phyloP scores from a whole-genome alignment of 305 asterid species.

The Fraxinus xanthoxyloides region DNA sequence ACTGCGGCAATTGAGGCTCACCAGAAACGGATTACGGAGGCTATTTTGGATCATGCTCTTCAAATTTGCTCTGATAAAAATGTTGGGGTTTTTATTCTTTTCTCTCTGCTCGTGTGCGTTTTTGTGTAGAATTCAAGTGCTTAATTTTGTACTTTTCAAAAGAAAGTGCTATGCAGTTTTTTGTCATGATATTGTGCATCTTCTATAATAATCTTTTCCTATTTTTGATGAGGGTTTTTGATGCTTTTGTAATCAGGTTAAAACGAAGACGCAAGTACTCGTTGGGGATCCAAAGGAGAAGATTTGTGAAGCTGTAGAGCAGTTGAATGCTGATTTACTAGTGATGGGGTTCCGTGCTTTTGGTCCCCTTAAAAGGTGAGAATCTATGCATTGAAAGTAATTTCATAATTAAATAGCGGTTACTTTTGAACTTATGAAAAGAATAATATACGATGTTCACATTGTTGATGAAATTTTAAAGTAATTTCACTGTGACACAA shows the following conservation, averaged over 20 bases:
- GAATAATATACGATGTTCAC: neutral
- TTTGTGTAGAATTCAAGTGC: neutral
- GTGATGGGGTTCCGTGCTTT: conserved; percentile 49
- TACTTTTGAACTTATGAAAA: neutral
- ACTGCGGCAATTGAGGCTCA: conserved; percentile 48
- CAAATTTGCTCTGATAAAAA: conserved; percentile 37
- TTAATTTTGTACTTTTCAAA: neutral
- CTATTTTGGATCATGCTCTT: conserved; percentile 41
- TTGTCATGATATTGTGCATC: neutral
- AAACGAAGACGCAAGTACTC: conserved; percentile 38
- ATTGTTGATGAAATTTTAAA: neutral
- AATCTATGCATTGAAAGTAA: neutral
- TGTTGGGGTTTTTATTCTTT: conserved; percentile 21
- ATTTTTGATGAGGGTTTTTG: neutral
- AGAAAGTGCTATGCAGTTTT: neutral
- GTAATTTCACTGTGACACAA: neutral
- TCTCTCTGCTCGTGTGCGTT: neutral
- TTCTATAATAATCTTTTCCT: neutral
- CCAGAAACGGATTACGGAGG: conserved; percentile 43
- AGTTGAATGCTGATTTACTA: conserved; percentile 42
- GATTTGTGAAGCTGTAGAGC: conserved; percentile 49
- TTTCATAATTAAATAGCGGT: neutral
- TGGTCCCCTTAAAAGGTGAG: conserved; percentile 48
- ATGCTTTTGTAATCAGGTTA: conserved; percentile 21
- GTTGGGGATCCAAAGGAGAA: conserved; percentile 51